Evolutionary conservation across 768 basidiomycete genomes (phyloP).

Genomic region (Clathrus columnatus): DNA sequence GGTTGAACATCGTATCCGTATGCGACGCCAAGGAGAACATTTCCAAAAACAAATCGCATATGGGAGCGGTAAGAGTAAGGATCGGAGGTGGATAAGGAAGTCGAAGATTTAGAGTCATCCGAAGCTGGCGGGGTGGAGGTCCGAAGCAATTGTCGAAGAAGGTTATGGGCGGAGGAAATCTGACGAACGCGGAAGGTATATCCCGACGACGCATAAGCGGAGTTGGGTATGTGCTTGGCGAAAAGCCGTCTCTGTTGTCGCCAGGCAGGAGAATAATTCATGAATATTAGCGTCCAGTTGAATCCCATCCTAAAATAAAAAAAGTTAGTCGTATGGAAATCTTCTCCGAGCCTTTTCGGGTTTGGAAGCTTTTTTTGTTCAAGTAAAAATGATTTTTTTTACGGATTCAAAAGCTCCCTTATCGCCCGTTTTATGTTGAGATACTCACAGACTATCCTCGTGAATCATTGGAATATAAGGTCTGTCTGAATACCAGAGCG

Average conservation of each 20-base stretch:
- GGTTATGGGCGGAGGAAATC: background rate
- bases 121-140: background rate
- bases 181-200: background rate
- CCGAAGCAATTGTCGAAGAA: background rate
- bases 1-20: conserved; percentile 28
- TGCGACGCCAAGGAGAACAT: conserved; percentile 15
- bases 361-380: too few relatives aligned
- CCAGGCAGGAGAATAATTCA: background rate
- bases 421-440: too few relatives aligned
- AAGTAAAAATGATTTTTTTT: too few relatives aligned
- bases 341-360: too few relatives aligned
- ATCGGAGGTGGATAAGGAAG: background rate
- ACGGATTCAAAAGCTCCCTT: too few relatives aligned
- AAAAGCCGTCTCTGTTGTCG: background rate
- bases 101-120: background rate
- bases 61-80: background rate
- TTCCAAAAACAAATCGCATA: background rate
- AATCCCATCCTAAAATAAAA: background rate
- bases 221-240: background rate
- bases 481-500: conserved; percentile 23
- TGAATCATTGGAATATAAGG: conserved; percentile 11
- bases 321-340: too few relatives aligned
- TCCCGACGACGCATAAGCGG: background rate
- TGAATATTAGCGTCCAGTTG: background rate
- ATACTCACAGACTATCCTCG: conserved; percentile 8